Conservation (phyloP, 108 stramenopile species). For the Cyclotella choctawhatcheeana region DNA sequence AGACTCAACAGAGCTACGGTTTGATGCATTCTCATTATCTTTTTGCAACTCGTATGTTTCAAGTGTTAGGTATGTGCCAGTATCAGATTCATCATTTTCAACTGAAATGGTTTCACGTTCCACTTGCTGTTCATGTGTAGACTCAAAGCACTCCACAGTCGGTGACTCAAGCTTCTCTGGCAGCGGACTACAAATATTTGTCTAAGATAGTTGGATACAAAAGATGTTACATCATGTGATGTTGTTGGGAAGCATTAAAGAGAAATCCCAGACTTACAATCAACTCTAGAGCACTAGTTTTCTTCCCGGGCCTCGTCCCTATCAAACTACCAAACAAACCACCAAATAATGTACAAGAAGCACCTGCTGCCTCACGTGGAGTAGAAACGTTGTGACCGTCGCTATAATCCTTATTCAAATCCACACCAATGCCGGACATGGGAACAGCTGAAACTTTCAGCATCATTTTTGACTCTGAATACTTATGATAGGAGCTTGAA, state of each 20-base stretch:
- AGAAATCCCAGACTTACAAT: background rate
- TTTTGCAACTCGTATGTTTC: background rate
- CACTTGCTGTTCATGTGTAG: background rate
- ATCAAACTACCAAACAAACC: background rate
- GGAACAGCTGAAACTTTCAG: background rate
- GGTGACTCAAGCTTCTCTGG: conserved; percentile 2
- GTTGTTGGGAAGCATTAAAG: too few relatives aligned
- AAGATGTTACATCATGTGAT: too few relatives aligned
- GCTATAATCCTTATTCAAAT: conserved; percentile 4
- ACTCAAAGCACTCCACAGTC: background rate
- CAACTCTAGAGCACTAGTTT: background rate
- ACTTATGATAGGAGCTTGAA: background rate
- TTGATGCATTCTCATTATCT: background rate
- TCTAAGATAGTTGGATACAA: background rate
- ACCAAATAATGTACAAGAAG: background rate
- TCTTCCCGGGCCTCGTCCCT: background rate
- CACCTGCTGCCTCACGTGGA: background rate
- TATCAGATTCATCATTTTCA: background rate
- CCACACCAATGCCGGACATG: conserved; percentile 15
- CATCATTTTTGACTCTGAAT: background rate
- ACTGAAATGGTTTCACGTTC: background rate
- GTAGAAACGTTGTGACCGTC: background rate
- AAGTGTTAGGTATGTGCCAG: background rate
- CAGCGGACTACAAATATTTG: conserved; percentile 4
- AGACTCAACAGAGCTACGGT: background rate